Conservation (phyloP, 1,139 yeast species). For the Magnusiomyces sp. region DNA sequence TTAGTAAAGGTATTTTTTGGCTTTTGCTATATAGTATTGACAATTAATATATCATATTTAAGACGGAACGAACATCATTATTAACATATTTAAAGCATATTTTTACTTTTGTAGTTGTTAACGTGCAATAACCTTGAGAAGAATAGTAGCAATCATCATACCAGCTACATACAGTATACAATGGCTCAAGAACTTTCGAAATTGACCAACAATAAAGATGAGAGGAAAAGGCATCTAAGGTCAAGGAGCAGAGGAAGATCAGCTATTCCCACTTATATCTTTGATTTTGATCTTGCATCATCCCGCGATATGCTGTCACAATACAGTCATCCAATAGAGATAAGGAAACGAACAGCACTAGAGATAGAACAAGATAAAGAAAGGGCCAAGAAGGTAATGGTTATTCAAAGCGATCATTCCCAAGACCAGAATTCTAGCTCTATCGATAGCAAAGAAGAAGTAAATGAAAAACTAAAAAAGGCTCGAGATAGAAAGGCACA, state of each 20-base stretch:
- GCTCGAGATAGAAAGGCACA: no score
- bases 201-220: neutral
- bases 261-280: neutral
- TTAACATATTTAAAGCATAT: neutral
- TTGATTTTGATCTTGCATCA: slow-evolving; percentile 1
- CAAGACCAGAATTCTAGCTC: no score
- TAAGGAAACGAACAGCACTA: no score
- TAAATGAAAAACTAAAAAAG: no score
- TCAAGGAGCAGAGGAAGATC: neutral
- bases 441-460: no score
- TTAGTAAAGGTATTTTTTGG: no score
- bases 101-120: neutral
- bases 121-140: neutral
- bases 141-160: neutral
- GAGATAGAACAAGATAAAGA: no score
- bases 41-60: neutral
- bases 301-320: neutral
- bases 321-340: no score
- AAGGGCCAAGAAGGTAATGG: no score
- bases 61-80: neutral
- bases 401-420: no score
- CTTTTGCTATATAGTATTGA: no score
- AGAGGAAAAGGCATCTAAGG: slow-evolving; percentile 1
- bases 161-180: neutral
- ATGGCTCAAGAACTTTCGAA: neutral